A percentile compares a stretch with the other conserved stretches of the same genome.
phyloP scores from a whole-genome alignment of 345 rosid species.

The Lepidium didymum region DNA sequence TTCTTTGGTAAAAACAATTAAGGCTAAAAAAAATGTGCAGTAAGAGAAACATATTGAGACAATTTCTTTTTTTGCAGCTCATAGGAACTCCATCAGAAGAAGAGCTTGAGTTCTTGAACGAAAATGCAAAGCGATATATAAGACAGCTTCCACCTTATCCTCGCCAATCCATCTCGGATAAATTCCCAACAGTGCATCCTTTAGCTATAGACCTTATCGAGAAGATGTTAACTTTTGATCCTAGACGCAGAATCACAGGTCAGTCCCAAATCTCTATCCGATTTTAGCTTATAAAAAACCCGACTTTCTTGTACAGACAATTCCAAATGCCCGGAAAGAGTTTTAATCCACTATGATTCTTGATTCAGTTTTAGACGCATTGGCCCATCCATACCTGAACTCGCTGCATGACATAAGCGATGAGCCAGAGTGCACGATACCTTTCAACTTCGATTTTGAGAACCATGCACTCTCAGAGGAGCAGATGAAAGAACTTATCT shows the following conservation, averaged over 20 bases:
- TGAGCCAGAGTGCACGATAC: conserved; percentile 81
- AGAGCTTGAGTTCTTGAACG: conserved; percentile 81
- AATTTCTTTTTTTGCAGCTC: conserved; percentile 47
- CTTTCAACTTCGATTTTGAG: conserved; percentile 96
- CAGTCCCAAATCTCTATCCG: conserved; percentile 17
- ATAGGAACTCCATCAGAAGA: conserved; percentile 97
- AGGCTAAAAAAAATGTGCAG: too few relatives aligned
- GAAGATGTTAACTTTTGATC: conserved; percentile 97
- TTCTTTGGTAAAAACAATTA: background rate
- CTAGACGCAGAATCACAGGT: conserved; percentile 88
- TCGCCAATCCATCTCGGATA: conserved; percentile 81
- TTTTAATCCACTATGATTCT: background rate
- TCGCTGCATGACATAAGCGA: conserved; percentile 90
- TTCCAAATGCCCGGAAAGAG: background rate
- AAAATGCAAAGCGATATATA: conserved; percentile 93
- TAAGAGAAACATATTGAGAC: background rate
- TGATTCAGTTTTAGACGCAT: conserved; percentile 72
- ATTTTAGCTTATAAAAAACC: background rate
- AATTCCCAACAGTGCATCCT: conserved; percentile 79
- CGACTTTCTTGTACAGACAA: background rate
- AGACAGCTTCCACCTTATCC: conserved; percentile 60
- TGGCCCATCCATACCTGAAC: conserved; percentile 90
- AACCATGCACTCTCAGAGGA: conserved; percentile 84
- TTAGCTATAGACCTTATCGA: conserved; percentile 89
- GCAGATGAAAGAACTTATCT: conserved; percentile 94